Base-by-base conservation (phyloP, 208 protist genomes). In the Trypanosoma boissoni region DNA sequence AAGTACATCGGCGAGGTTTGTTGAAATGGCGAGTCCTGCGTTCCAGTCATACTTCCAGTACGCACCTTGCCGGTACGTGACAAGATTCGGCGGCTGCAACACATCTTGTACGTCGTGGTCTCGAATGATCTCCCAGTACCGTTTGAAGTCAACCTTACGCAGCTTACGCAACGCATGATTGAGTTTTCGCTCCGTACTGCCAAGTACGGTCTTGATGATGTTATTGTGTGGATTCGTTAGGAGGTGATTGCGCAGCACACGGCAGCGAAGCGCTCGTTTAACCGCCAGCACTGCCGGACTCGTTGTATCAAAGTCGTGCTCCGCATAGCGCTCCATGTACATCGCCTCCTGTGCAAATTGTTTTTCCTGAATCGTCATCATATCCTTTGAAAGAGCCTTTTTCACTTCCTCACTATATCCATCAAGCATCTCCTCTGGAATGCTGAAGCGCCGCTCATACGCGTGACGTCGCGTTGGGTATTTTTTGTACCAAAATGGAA, bases 401-500 rank as follows among this genome's bases (percentile, higher is more conserved):
- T 90, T 87, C 37, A 96, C 70, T 31, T 78, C 41, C 3, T 91
- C 83, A 28, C 50, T 83, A 70, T 96, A 96, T 10, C 90, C 90
- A 45, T 96, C 86, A 9, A 96, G 62, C 90, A 96, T 96, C 60
- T 96, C 90, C 20, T 55, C 57, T 3, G 90, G 90, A 42, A 96
- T 86, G 68, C 76, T 92, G 56, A 96, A 96, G 52, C 90, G 90
- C 28, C 76, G 55, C 71, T 91, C 90, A 68, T 96, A 96, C 29
- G 90, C 90, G 72, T 96, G 90, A 24, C 85, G 81, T 8, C 86
- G 86, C 24, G 90, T 96, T 2, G 90, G 90, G 59, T 96, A 96
- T 64, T 96, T 96, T 67, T 90, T 92, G 66, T 91, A 96, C 90
- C 90, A 96, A 69, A 94, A 96, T 29, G 90, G 90, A 55, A 96